Evolutionary conservation across 352 stramenopile genomes (phyloP), one percentile per base, ranked within the genome.

Genomic region (Pythium brassicae): DNA sequence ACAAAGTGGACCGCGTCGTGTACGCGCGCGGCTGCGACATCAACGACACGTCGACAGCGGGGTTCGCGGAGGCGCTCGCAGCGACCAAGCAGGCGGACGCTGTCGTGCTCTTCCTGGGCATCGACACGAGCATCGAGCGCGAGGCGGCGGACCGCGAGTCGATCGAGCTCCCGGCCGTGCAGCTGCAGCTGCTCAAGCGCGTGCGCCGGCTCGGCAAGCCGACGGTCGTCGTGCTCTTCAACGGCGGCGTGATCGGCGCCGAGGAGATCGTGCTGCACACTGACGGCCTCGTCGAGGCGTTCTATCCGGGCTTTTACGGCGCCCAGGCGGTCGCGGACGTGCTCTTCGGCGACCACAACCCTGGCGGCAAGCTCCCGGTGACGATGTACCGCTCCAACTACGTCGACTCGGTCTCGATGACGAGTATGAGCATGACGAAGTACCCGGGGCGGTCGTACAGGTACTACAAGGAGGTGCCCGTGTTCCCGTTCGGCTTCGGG

Each of bases 401-500:
- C 52, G 67, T 91, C n/a, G 55, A 86, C 17, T 59, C 59, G 2
- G 72, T 96, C 12, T 52, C 79, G 10, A 94, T 95, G 77, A 89
- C 80, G 66, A 93, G 85, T 59, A 96, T 97, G 84, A 84, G 83
- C 71, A 96, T 97, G 88, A 95, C 84, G 35, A 65, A 74, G 53
- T 87, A 85, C 53, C 89, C 89, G 6, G 91, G 91, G 3, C 82
- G 90, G 10, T 96, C 88, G n/a, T 97, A 97, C 62, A 74, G 87
- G 3, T 98, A 97, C 63, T 97, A 86, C 72, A 93, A 86, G 54
- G 88, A 91, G 48, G 65, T 88, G 7, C 79, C 86, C 0, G 83
- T 97, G 34, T 94, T 95, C 47, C 77, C 86, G 9, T 98, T 98
- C 59, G 92, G 91, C 9, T 91, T 78, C 59, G 92, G 92, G 3